Conservation (phyloP, 306 rosid species). For the Mimosa bimucronata region DNA sequence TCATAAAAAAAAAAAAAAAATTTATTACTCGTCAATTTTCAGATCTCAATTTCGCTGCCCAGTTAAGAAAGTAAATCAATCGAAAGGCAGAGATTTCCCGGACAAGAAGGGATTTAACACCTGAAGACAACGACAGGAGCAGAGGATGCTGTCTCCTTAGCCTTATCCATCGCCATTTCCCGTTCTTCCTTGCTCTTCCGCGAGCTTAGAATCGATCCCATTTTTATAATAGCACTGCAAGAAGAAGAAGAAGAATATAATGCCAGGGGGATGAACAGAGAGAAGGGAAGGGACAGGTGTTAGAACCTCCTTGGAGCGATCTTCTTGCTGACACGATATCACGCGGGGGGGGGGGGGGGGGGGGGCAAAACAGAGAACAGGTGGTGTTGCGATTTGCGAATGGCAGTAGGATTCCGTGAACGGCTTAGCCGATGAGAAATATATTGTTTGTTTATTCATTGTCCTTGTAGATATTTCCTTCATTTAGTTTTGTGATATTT, state of each 20-base stretch:
- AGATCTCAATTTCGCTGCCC: neutral
- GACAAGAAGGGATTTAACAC: constrained; percentile 8
- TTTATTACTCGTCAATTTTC: neutral
- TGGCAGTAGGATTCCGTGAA: too few relatives aligned
- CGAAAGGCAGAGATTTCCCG: neutral
- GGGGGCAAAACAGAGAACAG: constrained; percentile 29
- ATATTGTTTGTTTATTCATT: too few relatives aligned
- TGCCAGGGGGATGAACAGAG: neutral
- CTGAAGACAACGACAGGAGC: constrained; percentile 47
- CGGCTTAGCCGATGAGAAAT: too few relatives aligned
- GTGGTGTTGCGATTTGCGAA: too few relatives aligned
- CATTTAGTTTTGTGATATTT: too few relatives aligned
- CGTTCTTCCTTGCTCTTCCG: constrained; percentile 34
- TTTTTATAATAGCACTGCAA: neutral
- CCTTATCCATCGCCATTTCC: constrained; percentile 46
- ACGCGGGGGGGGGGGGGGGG: too few relatives aligned
- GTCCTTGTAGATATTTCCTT: too few relatives aligned
- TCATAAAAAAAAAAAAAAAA: too few relatives aligned
- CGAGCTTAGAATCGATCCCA: constrained; percentile 43
- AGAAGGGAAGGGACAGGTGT: constrained; percentile 35
- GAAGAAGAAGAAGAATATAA: neutral
- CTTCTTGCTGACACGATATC: neutral
- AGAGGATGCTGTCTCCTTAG: constrained; percentile 40
- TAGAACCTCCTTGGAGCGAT: constrained; percentile 11
- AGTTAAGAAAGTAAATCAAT: neutral